phyloP scores from a whole-genome alignment of 2,329 filamentous ascomycete species.

The Arthrobotrys sphaeroides region DNA sequence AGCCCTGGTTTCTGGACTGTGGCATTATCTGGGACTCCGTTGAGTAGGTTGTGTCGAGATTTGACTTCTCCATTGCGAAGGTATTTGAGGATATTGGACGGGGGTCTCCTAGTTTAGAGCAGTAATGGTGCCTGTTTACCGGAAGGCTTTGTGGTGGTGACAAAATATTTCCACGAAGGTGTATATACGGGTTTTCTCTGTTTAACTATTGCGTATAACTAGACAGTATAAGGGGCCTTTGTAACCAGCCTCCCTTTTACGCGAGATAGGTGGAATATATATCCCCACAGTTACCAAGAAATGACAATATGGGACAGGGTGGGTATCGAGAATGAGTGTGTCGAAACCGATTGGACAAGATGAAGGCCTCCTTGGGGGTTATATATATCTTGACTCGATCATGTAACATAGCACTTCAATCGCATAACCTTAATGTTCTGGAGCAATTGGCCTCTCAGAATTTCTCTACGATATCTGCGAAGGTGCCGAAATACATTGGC shows the following conservation, averaged over 20 bases:
- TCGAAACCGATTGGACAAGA: conserved; percentile 13
- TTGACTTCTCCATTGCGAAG: conserved; percentile 27
- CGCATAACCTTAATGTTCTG: not conserved
- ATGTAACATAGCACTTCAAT: not conserved
- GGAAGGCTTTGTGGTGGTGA: not conserved
- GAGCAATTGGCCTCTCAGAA: not conserved
- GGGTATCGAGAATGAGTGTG: conserved; percentile 16
- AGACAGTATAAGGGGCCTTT: conserved; percentile 2
- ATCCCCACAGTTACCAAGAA: conserved; percentile 7
- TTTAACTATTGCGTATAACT: conserved; percentile 7
- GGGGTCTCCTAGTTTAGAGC: not conserved
- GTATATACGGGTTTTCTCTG: not conserved
- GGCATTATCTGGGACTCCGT: conserved; percentile 21
- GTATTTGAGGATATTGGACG: not conserved
- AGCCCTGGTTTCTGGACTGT: conserved; percentile 13
- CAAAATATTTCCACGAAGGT: not conserved
- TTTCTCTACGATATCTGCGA: not conserved
- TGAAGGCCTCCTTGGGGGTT: not conserved
- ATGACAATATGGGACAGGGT: conserved; percentile 15
- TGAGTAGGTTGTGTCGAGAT: conserved; percentile 27
- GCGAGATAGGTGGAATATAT: conserved; percentile 13
- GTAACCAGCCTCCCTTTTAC: conserved; percentile 10
- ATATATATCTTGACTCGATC: conserved; percentile 4
- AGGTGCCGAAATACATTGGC: conserved; percentile 15
- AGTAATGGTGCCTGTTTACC: not conserved